Base-by-base conservation (phyloP, 2,329 filamentous ascomycete species). In the Microsporum ferrugineum region DNA sequence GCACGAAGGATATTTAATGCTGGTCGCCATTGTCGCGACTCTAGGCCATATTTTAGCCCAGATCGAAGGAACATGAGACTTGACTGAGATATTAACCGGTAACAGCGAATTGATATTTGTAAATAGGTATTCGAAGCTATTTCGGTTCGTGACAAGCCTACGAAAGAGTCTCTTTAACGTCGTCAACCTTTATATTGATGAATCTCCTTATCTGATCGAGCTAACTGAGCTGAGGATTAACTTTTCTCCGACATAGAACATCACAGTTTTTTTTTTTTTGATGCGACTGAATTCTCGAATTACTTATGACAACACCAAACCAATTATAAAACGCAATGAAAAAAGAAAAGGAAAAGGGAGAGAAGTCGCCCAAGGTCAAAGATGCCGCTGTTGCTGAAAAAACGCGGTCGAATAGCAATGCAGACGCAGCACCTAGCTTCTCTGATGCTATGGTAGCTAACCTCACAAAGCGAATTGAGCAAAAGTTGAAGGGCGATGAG, bases 381-480 rank as follows among this genome's bases (percentile, higher is more conserved):
- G 51, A 55, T 55, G 31, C 5, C 10, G 29, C 64, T 12, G 41
- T 63, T 51, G 67, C 66, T 39, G 64, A 66, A 27, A 63, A 63
- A n/a, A 53, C 67, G 57, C 67, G 67, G 49, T 29, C 66, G 14
- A 61, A 56, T 29, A 61, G 51, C 43, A 64, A 65, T n/a, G 69
- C 69, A 47, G 66, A 65, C 45, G 33, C 72, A 49, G 71, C 73
- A 43, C 55, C 55, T 31, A 67, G 73, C 53, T 63, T 76, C 17
- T 72, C 75, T 58, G 72, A 72, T 60, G 68, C 70, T 61, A 73
- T 73, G 56, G 73, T 77, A 61, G 73, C 73, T 53, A 73, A 71
- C 59, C 68, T 77, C 60, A 74, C 74, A 63, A 70, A 74, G 63
- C 73, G 72, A 66, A 74, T 76, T 61, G 73, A 77, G 66, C 71